Base-by-base conservation (phyloP, 2,329 filamentous ascomycete genomes). In the Teratosphaeria viscida region DNA sequence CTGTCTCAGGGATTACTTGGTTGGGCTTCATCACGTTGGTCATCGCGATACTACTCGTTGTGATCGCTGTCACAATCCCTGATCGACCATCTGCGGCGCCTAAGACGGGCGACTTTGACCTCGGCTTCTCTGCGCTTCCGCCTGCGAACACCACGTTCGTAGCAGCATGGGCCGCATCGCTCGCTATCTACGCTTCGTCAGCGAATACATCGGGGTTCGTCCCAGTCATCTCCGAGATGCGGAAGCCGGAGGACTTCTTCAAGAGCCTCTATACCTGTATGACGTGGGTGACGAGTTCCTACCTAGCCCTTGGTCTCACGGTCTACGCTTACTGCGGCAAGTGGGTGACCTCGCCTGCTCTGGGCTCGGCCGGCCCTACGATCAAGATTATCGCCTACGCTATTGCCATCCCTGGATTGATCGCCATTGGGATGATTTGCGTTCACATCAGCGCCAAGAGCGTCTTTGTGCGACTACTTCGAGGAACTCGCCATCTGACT, bases 151-250 rank as follows among this genome's bases (percentile, higher is more conserved):
- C 37, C 16, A n/a, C 74, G 19, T 86, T 86, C 66, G 78, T 79
- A 0, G 78, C 77, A 0, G 83, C 81, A 12, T 84, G 85, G 64
- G 79, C 78, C 0, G 80, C 82, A 53, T 76, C 78, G 0, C 75
- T 78, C 0, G 83, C 80, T 2, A 84, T 86, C 60, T 83, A 85
- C 70, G 78, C 81, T 59, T 81, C 80, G 3, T 78, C 77, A 3
- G 79, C 82, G 0, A 82, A 80, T 11, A 84, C 82, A 0, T 80
- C 79, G n/a, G 81, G 81, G 1, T 86, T 85, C 65, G 71, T 86
- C 1, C 81, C 83, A 2, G 81, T 87, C 61, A 85, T 86, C 55
- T 82, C 81, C 0, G 85, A 87, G 73, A 87, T 87, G 84, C 75
- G 74, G 52, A 75, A 77, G 23, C 83, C 83, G 0, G 75, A 74